phyloP scores from a whole-genome alignment of 1,139 yeast genomes.

The Magnusiomyces magnusii region DNA sequence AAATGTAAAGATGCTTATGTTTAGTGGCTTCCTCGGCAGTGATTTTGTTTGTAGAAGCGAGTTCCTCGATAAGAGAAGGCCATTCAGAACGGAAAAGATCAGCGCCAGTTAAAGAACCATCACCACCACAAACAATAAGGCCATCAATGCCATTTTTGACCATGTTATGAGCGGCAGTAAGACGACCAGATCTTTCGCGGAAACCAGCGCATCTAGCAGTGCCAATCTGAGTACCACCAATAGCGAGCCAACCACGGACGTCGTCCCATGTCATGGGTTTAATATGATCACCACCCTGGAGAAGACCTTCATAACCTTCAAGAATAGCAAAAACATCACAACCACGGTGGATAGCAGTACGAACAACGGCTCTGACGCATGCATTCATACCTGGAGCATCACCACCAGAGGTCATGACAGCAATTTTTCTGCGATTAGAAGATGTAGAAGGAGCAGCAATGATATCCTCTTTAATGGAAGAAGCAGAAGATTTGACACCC shows the following conservation, averaged over 20 bases:
- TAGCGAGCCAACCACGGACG: constrained; percentile 83
- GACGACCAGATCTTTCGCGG: constrained; percentile 76
- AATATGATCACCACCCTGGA: constrained; percentile 68
- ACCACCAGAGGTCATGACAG: constrained; percentile 97
- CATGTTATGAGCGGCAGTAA: constrained; percentile 75
- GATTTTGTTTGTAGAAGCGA: constrained; percentile 47
- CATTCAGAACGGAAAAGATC: constrained; percentile 89
- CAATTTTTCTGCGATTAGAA: constrained; percentile 48
- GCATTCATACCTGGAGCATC: constrained; percentile 99
- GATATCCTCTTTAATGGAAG: not conserved
- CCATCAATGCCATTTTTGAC: constrained; percentile 90
- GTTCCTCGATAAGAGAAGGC: constrained; percentile 77
- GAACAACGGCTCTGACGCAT: constrained; percentile 85
- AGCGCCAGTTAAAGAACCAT: constrained; percentile 96
- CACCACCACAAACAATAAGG: constrained; percentile 97
- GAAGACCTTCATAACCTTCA: constrained; percentile 95
- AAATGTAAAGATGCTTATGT: constrained; percentile 72
- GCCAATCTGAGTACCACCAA: constrained; percentile 95
- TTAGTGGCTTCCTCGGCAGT: constrained; percentile 49
- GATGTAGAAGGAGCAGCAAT: not conserved
- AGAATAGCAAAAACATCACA: constrained; percentile 91
- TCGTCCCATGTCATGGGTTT: constrained; percentile 83
- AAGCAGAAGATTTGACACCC: not conserved
- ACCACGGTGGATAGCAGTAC: constrained; percentile 78
- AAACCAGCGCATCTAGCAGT: constrained; percentile 90